Evolutionary conservation across 495 filamentous ascomycete species (phyloP).

Genomic region (Aspergillus carlsbadensis): DNA sequence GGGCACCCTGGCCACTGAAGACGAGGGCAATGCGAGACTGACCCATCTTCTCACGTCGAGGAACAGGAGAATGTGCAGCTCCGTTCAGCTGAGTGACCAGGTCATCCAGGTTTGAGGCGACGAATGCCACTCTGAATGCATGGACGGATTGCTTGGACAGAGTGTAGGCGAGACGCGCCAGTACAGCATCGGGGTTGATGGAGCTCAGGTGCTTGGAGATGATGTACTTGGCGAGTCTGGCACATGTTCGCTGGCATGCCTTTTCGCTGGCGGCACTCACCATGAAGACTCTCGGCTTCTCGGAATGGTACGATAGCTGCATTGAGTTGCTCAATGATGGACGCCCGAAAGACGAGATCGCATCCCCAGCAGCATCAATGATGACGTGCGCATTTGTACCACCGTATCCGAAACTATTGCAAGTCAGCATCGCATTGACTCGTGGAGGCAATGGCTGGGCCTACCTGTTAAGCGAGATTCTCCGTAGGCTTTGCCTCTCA

Average conservation of each 20-base stretch:
- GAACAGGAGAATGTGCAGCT: constrained; percentile 2
- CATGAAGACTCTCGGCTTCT: constrained; percentile 10
- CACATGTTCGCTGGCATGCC: constrained; percentile 7
- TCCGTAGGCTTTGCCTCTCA: constrained; percentile 9
- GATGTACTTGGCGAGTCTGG: constrained; percentile 6
- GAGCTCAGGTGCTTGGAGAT: constrained; percentile 6
- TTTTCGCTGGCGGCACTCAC: constrained; percentile 11
- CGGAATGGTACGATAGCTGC: constrained; percentile 8
- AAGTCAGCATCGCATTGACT: neutral
- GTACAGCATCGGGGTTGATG: constrained; percentile 4
- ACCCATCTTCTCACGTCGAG: neutral
- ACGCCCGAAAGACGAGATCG: constrained; percentile 3
- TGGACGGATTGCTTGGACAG: constrained; percentile 10
- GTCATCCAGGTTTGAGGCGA: constrained; percentile 4
- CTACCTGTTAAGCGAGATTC: constrained; percentile 8
- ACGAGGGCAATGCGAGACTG: constrained; percentile 13
- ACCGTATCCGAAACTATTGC: constrained; percentile 16
- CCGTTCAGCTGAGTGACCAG: constrained; percentile 4
- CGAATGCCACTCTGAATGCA: constrained; percentile 6
- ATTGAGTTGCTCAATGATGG: constrained; percentile 1
- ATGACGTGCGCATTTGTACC: constrained; percentile 17
- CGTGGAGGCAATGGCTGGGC: neutral
- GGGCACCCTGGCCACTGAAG: constrained; percentile 15
- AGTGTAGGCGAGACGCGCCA: constrained; percentile 7
- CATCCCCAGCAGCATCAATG: constrained; percentile 10